Base-by-base conservation (phyloP, 75 land plant species). In the Pinus albicaulis region DNA sequence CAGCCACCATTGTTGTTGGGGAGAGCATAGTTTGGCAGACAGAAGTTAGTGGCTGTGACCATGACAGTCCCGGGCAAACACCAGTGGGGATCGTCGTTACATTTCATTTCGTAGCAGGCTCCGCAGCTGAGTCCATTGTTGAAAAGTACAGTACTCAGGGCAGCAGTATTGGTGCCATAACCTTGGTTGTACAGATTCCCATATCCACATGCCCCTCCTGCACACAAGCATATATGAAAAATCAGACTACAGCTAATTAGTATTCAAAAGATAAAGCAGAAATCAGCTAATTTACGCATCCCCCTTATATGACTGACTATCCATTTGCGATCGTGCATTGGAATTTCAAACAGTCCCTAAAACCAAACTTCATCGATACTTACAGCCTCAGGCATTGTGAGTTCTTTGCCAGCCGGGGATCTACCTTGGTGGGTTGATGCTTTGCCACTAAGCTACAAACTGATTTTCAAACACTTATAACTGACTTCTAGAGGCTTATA, bases 41-140 rank as follows among this genome's bases (percentile, higher is more conserved):
- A 79, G 25, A 79, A 57, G 57, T 79, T 79, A 63, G 80, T 79
- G 63, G 80, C 80, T 20, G 78, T 76, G 59, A 79, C 28, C 2
- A n/a, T 70, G 16, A 63, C 36, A 3, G 3, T 44, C 10, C 65
- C 76, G 3, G 58, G 31, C 11, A 48, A 23, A 53, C 84, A 82
- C 84, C 84, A 82, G 28, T 61, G 23, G 16, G 78, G 60, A 15
- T 44, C 80, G 28, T 26, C 78, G 60, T n/a, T 58, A n/a, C 60
- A 58, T 19, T n/a, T 17, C 60, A 58, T 58, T n/a, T 58, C n/a
- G 60, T 19, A 58, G 12, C 60, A 58, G n/a, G 19, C n/a, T n/a
- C 60, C 60, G 20, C 60, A 58, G n/a, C 5, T n/a, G 20, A 19
- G 19, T 17, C 60, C 60, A n/a, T n/a, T 58, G n/a, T 58, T 58